Conservation (phyloP, 805 yeast species). For the Tetrapisispora iriomotensis region DNA sequence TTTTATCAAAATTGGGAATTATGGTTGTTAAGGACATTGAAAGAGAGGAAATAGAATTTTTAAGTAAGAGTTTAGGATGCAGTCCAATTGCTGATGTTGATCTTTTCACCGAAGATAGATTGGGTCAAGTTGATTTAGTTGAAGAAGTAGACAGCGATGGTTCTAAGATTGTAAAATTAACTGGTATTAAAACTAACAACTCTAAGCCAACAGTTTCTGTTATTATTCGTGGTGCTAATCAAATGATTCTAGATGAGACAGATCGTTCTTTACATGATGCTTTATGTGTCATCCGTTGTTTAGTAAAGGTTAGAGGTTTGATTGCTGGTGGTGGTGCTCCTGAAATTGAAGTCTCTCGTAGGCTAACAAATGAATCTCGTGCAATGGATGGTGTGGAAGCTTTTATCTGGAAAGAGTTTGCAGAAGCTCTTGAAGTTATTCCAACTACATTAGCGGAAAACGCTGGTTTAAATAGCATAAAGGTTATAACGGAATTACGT, state of each 20-base stretch:
- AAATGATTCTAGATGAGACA: conserved; percentile 83
- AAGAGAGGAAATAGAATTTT: conserved; percentile 91
- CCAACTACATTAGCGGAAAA: conserved; percentile 93
- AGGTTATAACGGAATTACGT: conserved; percentile 85
- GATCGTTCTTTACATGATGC: conserved; percentile 98
- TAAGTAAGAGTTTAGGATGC: conserved; percentile 75
- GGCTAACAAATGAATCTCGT: conserved; percentile 59
- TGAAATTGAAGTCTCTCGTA: conserved; percentile 79
- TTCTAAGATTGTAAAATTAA: conserved; percentile 77
- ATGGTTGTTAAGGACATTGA: conserved; percentile 93
- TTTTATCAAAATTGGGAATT: conserved; percentile 83
- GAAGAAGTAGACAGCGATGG: conserved; percentile 89
- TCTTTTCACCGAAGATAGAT: conserved; percentile 81
- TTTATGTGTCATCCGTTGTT: conserved; percentile 83
- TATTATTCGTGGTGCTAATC: conserved; percentile 90
- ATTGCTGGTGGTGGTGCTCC: conserved; percentile 99
- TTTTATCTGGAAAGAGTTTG: conserved; percentile 84
- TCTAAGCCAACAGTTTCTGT: conserved; percentile 64
- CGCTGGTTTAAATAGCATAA: conserved; percentile 86
- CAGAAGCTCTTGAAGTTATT: conserved; percentile 82
- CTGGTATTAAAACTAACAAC: conserved; percentile 52
- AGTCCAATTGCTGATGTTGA: conserved; percentile 95
- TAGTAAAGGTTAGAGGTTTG: conserved; percentile 77
- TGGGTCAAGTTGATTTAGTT: conserved; percentile 84
- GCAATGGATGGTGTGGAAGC: conserved; percentile 78